These are phyloP conservation scores for Tilletia setariae DNA, from an alignment of 1,284 basidiomycete species.

Conservation along the genomic window DNA sequence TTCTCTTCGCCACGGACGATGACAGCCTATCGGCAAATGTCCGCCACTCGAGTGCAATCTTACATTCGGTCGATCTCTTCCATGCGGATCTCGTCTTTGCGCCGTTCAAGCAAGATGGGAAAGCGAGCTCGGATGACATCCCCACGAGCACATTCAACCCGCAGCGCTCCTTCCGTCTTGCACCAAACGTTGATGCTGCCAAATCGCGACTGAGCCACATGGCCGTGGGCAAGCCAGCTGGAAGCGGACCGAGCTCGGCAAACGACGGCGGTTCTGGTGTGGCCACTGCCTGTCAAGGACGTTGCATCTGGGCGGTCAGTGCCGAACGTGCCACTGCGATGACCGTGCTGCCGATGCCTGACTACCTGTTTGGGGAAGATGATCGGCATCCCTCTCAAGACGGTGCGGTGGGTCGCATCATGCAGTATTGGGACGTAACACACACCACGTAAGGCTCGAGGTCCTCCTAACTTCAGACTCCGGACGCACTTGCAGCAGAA, in stretches of 20 bases:
- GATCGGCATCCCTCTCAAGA: background rate
- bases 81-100: background rate
- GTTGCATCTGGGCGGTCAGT: background rate
- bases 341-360: background rate
- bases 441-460: too few relatives aligned
- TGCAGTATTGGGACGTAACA: constrained; percentile 8
- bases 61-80: constrained; percentile 7
- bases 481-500: too few relatives aligned
- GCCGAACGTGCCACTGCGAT: background rate
- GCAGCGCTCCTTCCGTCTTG: background rate
- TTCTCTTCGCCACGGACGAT: constrained; percentile 1
- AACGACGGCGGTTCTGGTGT: background rate
- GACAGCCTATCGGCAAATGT: background rate
- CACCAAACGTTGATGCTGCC: background rate
- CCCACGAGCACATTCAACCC: background rate
- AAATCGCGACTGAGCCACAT: background rate
- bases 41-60: background rate
- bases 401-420: background rate
- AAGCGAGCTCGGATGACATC: background rate
- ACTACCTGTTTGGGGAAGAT: background rate
- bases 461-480: too few relatives aligned
- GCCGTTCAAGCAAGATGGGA: background rate
- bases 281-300: background rate
- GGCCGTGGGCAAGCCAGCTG: background rate
- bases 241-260: background rate